phyloP scores from a whole-genome alignment of 2,329 filamentous ascomycete species.

The Talaromyces islandicus region DNA sequence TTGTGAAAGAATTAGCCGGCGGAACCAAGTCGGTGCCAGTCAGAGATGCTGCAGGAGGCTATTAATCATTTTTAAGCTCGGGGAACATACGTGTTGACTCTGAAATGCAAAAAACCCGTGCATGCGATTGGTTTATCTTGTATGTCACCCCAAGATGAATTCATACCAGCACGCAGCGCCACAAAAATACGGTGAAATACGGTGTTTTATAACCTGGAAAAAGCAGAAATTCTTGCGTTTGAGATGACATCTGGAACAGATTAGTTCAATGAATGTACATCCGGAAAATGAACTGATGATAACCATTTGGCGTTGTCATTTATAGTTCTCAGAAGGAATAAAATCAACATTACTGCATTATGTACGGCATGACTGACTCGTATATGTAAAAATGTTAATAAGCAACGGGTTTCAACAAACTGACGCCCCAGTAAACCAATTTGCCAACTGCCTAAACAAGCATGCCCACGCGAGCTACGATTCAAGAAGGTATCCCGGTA shows the following conservation, averaged over 20 bases:
- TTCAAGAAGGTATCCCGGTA: neutral
- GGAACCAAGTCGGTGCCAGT: slow-evolving; percentile 10
- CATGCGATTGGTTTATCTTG: neutral
- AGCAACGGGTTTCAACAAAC: too few relatives aligned
- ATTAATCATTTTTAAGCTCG: neutral
- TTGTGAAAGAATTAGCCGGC: slow-evolving; percentile 41
- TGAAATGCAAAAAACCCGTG: neutral
- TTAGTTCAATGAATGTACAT: neutral
- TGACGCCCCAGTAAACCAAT: neutral
- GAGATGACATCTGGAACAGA: neutral
- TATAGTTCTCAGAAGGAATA: neutral
- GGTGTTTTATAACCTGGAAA: neutral
- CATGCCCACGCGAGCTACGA: neutral
- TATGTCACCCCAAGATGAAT: neutral
- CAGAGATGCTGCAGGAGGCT: slow-evolving; percentile 15
- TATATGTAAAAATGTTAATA: neutral
- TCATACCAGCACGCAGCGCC: too few relatives aligned
- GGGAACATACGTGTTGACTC: neutral
- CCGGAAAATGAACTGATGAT: neutral
- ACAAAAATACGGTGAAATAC: neutral
- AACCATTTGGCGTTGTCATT: neutral
- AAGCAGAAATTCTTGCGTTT: neutral
- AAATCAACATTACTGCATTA: neutral
- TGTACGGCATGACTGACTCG: neutral
- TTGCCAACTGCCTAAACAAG: neutral